Evolutionary conservation across 1,284 basidiomycete genomes (phyloP), one percentile per base, ranked within the genome.

Genomic region (Puccinia brachypodii): DNA sequence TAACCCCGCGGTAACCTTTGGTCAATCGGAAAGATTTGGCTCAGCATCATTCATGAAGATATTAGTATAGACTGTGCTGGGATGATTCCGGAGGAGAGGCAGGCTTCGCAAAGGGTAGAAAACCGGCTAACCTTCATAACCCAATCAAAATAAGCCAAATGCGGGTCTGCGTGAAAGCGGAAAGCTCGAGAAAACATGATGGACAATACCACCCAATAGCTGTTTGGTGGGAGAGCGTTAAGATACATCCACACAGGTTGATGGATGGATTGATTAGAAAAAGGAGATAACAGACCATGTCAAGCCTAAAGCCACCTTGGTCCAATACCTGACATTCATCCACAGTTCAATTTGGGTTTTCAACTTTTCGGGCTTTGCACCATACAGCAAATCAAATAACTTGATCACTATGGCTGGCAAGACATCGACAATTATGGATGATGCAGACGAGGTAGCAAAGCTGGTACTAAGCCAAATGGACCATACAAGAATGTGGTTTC

Each of bases 1-100:
- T 42, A 92, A 86, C 13, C 91, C 91, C 1, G 76, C 64, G 11
- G 44, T 38, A 69, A 78, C 76, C 76, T 78, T 36, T 11, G 2
- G 2, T 8, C 13, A 76, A 44, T 42, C 2, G 6, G 16, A n/a
- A 76, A 14, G 16, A 50, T 74, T 40, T 60, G 36, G 19, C 11
- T 58, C 16, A 28, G 22, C 31, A n/a, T 25, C 11, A 50, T 50
- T n/a, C 4, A 72, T 31, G 42, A 28, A n/a, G 40, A 71, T 31
- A 13, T n/a, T n/a, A n/a, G 47, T 47, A 14, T 28, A 22, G 42
- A 25, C 42, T 31, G 3, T 11, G 42, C 38, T 71, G 42, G 25
- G n/a, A 42, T n/a, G 2, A 13, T 6, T 44, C 31, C 14, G 4
- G 44, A 77, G 28, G 13, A 42, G 11, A 25, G 73, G 25, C 22